phyloP scores from a whole-genome alignment of 768 basidiomycete species.

The Pulveroboletus frians region DNA sequence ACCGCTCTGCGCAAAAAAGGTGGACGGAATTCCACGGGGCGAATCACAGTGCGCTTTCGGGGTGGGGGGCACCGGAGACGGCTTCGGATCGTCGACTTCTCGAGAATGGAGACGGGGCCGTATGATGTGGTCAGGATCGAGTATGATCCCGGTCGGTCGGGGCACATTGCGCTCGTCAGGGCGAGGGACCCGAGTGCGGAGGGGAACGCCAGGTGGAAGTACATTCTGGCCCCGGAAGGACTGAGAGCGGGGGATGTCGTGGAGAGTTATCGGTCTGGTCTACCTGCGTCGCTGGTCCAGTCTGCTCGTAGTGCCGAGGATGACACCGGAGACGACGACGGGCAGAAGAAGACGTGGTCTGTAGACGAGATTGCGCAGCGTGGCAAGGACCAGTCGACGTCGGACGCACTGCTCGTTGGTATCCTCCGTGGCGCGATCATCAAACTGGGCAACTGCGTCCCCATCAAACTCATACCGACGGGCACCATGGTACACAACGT shows the following conservation, averaged over 20 bases:
- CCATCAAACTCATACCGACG: constrained; percentile 85
- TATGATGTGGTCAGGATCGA: constrained; percentile 93
- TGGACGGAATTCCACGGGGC: constrained; percentile 78
- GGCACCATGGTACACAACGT: constrained; percentile 88
- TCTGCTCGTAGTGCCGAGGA: constrained; percentile 27
- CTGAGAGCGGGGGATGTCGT: constrained; percentile 85
- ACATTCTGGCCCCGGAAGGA: constrained; percentile 90
- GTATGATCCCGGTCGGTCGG: constrained; percentile 91
- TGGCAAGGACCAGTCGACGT: constrained; percentile 33
- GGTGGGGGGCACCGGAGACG: constrained; percentile 91
- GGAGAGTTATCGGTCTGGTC: constrained; percentile 78
- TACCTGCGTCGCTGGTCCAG: constrained; percentile 66
- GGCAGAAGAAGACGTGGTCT: constrained; percentile 11
- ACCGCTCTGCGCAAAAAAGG: constrained; percentile 77
- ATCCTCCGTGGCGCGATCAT: constrained; percentile 78
- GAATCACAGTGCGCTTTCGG: constrained; percentile 80
- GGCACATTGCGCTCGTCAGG: constrained; percentile 87
- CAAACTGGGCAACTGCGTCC: constrained; percentile 90
- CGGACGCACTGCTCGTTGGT: constrained; percentile 72
- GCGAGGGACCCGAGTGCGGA: constrained; percentile 51
- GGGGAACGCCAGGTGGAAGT: constrained; percentile 67
- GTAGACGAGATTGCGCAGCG: constrained; percentile 21
- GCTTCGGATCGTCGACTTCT: constrained; percentile 83
- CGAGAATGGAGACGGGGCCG: constrained; percentile 67
- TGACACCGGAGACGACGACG: background rate